Evolutionary conservation across 2,329 filamentous ascomycete species (phyloP), one percentile per base, ranked within the genome.

Genomic region (Monilinia fructicola): DNA sequence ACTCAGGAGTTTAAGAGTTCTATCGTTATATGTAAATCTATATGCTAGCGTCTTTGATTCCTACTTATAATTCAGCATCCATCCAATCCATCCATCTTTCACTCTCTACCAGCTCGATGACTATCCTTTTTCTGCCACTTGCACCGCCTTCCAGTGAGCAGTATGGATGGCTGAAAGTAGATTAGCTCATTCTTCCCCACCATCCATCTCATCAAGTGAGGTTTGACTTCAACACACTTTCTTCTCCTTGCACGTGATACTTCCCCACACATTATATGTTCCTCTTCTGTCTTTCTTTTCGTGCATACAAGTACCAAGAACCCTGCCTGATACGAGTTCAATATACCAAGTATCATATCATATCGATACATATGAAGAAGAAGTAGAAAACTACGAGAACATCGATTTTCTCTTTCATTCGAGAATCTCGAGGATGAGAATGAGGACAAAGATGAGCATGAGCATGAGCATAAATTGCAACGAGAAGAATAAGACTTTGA

Each of bases 301-400:
- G n/a, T n/a, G n/a, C n/a, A n/a, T n/a, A n/a, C n/a, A n/a, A n/a
- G n/a, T n/a, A n/a, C n/a, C n/a, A n/a, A n/a, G n/a, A n/a, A n/a
- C n/a, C n/a, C n/a, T n/a, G n/a, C n/a, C n/a, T n/a, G n/a, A n/a
- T n/a, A n/a, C n/a, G n/a, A n/a, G n/a, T n/a, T n/a, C 4, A 35
- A 35, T 35, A 35, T 35, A 35, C 31, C 31, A n/a, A n/a, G n/a
- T n/a, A n/a, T n/a, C n/a, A n/a, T n/a, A n/a, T n/a, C n/a, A n/a
- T n/a, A n/a, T n/a, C n/a, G n/a, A n/a, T n/a, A n/a, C n/a, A 64
- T 40, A 18, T 5, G 23, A 23, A 64, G 50, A 38, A 64, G 42
- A 23, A 64, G 40, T 12, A 64, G 2, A n/a, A 64, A 44, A 18
- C 50, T 64, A 26, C 40, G 28, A 50, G 40, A 48, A 18, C 26